Conservation (phyloP, 1,139 yeast species). For the Pichia sp. region DNA sequence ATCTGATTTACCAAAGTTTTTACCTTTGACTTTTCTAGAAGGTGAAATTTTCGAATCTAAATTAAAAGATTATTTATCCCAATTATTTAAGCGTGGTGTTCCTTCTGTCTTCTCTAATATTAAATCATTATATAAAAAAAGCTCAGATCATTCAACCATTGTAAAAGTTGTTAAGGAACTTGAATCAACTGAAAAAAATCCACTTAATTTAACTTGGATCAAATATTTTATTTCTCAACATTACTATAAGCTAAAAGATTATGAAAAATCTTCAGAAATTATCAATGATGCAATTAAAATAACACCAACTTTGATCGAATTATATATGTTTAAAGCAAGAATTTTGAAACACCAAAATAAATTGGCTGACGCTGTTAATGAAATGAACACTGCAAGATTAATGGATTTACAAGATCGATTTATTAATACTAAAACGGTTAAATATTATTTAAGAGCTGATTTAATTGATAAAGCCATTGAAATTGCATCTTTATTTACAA, state of each 20-base stretch:
- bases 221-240: conserved; percentile 79
- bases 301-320: conserved; percentile 79
- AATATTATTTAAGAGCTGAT: conserved; percentile 78
- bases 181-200: conserved; percentile 37
- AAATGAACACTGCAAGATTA: conserved; percentile 65
- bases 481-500: conserved; percentile 73
- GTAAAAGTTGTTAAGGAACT: conserved; percentile 49
- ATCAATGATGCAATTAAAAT: conserved; percentile 64
- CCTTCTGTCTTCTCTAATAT: conserved; percentile 87
- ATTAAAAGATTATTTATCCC: conserved; percentile 46
- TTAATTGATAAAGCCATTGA: conserved; percentile 69
- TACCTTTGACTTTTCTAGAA: conserved; percentile 69
- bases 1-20: conserved; percentile 71
- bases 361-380: conserved; percentile 51
- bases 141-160: conserved; percentile 42
- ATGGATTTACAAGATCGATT: conserved; percentile 87
- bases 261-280: conserved; percentile 44
- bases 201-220: conserved; percentile 62
- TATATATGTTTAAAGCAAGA: conserved; percentile 74
- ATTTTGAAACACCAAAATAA: conserved; percentile 68
- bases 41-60: conserved; percentile 46
- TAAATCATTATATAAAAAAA: conserved; percentile 65
- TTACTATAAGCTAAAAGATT: conserved; percentile 49
- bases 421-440: conserved; percentile 81
- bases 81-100: conserved; percentile 70